Percentiles rank a stretch among this genome's conserved stretches.
Conservation (phyloP, 768 basidiomycete species). For the Russula emetica region DNA sequence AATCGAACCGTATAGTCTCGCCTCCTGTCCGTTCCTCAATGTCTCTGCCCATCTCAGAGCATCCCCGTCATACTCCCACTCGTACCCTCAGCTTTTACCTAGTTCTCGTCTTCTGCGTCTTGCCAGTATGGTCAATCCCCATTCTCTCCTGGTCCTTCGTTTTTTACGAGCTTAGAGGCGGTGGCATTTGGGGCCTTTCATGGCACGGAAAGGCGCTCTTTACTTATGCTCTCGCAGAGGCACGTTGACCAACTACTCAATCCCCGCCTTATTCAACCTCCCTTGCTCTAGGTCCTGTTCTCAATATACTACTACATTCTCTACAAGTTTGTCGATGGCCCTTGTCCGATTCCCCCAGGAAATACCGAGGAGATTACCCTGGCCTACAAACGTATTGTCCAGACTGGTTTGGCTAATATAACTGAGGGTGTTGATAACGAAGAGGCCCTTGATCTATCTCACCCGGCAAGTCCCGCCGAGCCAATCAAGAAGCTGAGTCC, state of each 20-base stretch:
- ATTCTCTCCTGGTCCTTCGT: constrained; percentile 66
- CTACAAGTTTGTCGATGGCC: constrained; percentile 44
- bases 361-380: constrained; percentile 53
- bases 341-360: constrained; percentile 43
- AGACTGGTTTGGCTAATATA: constrained; percentile 56
- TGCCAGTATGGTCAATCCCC: constrained; percentile 60
- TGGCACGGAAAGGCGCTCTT: constrained; percentile 42
- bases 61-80: constrained; percentile 36
- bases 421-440: constrained; percentile 52
- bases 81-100: constrained; percentile 54
- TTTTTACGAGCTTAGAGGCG: constrained; percentile 43
- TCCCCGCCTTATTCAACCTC: constrained; percentile 8
- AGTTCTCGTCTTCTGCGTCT: constrained; percentile 51
- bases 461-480: constrained; percentile 62
- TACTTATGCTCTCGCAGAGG: constrained; percentile 55
- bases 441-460: constrained; percentile 45
- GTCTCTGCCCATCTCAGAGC: constrained; percentile 30
- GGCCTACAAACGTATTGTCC: constrained; percentile 58
- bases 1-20: too few species aligned
- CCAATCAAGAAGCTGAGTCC: constrained; percentile 50
- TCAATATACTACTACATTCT: constrained; percentile 60
- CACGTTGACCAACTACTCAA: constrained; percentile 29
- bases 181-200: constrained; percentile 41
- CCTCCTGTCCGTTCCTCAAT: not conserved
- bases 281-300: constrained; percentile 53